phyloP scores from a whole-genome alignment of 2,329 filamentous ascomycete genomes.

The Phaeosphaeriaceae sp. region DNA sequence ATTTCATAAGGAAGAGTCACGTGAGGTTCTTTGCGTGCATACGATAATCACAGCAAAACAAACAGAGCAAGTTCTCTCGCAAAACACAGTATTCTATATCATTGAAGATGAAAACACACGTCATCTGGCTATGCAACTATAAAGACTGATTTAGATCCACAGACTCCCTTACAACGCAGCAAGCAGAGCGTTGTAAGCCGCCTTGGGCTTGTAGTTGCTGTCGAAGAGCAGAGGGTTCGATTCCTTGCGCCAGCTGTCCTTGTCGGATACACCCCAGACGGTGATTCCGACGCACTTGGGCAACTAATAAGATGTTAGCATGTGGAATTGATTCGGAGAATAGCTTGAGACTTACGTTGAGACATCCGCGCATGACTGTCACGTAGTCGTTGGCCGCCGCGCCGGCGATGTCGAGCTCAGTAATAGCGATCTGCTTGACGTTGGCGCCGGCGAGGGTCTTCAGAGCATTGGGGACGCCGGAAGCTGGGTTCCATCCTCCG shows the following conservation, averaged over 20 bases:
- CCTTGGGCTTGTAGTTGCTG: constrained; percentile 2
- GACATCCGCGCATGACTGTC: constrained; percentile 1
- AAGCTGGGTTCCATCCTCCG: constrained; percentile 2
- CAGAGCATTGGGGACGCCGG: constrained; percentile 1
- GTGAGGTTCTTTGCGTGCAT: too few species aligned
- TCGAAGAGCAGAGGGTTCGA: not conserved
- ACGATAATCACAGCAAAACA: too few species aligned
- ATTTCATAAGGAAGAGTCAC: too few species aligned
- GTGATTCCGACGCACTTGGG: not conserved
- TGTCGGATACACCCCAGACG: constrained; percentile 1
- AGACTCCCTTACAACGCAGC: not conserved
- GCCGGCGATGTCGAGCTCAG: constrained; percentile 1
- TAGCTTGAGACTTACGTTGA: too few species aligned
- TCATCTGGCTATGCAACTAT: too few species aligned
- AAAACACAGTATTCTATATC: too few species aligned
- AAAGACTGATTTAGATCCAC: too few species aligned
- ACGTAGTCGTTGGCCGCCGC: constrained; percentile 1
- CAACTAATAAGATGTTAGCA: too few species aligned
- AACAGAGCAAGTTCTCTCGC: too few species aligned
- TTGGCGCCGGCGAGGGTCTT: constrained; percentile 1
- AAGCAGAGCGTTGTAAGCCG: constrained; percentile 1
- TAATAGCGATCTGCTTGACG: constrained; percentile 2
- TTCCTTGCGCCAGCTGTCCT: not conserved
- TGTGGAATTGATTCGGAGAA: too few species aligned
- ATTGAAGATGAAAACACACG: too few species aligned